Base-by-base conservation (phyloP, 305 asterid genomes). In the Rubia balearica region DNA sequence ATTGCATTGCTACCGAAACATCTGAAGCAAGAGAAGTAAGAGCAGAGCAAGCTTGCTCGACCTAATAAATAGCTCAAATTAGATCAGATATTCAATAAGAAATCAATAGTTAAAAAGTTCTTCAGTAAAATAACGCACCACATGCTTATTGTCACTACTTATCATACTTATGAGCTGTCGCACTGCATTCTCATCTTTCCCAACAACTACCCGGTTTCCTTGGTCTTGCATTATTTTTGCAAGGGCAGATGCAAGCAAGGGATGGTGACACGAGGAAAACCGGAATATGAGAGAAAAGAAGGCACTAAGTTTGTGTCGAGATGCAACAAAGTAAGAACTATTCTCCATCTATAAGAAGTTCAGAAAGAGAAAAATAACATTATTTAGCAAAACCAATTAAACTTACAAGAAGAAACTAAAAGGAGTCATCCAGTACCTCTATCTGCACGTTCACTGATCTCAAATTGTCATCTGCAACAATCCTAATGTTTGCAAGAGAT, bases 81-180 rank as follows among this genome's bases (percentile, higher is more conserved):
- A 82, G 74, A 72, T 63, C 59, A 70, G 59, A 56, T 49, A 79
- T 8, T 66, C 14, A 30, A 70, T 65, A 68, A 72, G 68, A 67
- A 61, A 30, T 27, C 14, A 67, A 76, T 40, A 56, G 73, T 40
- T 51, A 65, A 72, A 71, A 55, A 74, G 61, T 62, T 55, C 62
- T 59, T 59, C 67, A 72, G 68, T 69, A 68, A 67, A 66, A 79
- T 65, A 76, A 67, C 96, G 71, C 85, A 95, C 98, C 99, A 95
- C 98, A 68, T 90, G 98, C 83, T 91, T 98, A 81, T 92, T 85
- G 65, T 95, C 98, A 79, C 97, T 95, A 84, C 97, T 90, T 76
- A 95, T 91, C 99, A 95, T 95, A 81, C 99, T 95, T 76, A 95
- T 95, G 75, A 95, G 99, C 88, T 95, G 99, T 73, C 96, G 88